Base-by-base conservation (phyloP, 2,329 filamentous ascomycete genomes). In the Fusarium dlaminii region DNA sequence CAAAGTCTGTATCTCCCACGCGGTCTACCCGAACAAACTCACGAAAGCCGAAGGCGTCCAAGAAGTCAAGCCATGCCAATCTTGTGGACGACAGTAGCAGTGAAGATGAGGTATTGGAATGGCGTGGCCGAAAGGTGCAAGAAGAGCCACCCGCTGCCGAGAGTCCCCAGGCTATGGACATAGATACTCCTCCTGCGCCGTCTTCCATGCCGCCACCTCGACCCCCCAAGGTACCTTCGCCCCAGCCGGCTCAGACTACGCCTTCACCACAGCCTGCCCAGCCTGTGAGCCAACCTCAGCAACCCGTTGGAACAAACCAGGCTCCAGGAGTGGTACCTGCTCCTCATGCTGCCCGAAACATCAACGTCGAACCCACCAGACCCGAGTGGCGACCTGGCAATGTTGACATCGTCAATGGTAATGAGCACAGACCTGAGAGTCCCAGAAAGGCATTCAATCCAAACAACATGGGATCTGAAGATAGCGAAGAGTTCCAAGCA, bases 81-180 rank as follows among this genome's bases (percentile, higher is more conserved):
- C 83, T 87, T 11, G 84, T 86, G 36, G 84, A 87, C 1, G 86
- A 86, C 8, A 85, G 84, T 56, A 87, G 83, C 59, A 86, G 84
- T 43, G 84, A 85, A 11, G 85, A 86, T 48, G 84, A 83, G 62
- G 75, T 70, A 10, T 76, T 80, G 12, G 71, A 82, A 43, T 80
- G 82, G 82, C 69, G 78, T 43, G 81, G 82, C 49, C 78, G 82
- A 63, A 82, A 83, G 54, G 70, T 78, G 11, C 79, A 81, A 40
- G 66, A 75, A 18, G 78, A 79, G 32, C 75, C 79, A 7, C 63
- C 70, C 11, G 70, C 74, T 27, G 79, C 80, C 17, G 84, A 84
- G 40, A 90, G 87, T 70, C 87, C 89, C 6, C 88, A 87, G 65
- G 89, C 90, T 20, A 92, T 92, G 90, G 90, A 92, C 72, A 91